Base-by-base conservation (phyloP, 2,329 filamentous ascomycete genomes). In the Alternaria atra region DNA sequence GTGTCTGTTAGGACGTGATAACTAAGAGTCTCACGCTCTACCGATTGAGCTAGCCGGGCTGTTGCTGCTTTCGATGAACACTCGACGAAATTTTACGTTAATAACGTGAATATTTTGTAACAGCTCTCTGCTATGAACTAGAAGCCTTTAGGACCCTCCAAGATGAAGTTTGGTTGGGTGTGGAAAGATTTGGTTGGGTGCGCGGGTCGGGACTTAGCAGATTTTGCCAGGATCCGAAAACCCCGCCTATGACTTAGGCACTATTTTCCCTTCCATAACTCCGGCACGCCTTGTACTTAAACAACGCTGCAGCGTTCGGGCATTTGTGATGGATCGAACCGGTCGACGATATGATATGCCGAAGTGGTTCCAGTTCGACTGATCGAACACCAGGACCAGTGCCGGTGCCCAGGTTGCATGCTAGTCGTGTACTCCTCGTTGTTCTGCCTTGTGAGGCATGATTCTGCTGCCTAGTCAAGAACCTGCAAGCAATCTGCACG, bases 21-120 rank as follows among this genome's bases (percentile, higher is more conserved):
- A 42, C 59, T 77, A 78, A 79, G 76, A 78, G 75, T 77, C 76
- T 78, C 71, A 78, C 74, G 76, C 76, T 77, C 76, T 79, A 78
- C 76, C 76, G 76, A 78, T 78, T 77, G 73, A 74, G 74, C 65
- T 62, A 67, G 58, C 65, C 63, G 55, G 65, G 65, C 65, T 42
- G 42, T 42, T 58, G 40, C 12, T 47, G 50, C 25, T 47, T 52
- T 58, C 17, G 57, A 55, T 59, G 37, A n/a, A 27, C 29, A 12
- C n/a, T 17, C 9, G 17, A 3, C 4, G 7, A 29, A 10, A 20
- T 7, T 1, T 5, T 15, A 7, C 0, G 4, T 3, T 1, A 5
- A 40, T 40, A 40, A 9, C 10, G 6, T 20, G 2, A 4, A 1
- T 3, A 3, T 8, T 6, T 29, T 4, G 5, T 1, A 34, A 34